Evolutionary conservation across 805 yeast genomes (phyloP).

Genomic region (Metschnikowia vanudenii): DNA sequence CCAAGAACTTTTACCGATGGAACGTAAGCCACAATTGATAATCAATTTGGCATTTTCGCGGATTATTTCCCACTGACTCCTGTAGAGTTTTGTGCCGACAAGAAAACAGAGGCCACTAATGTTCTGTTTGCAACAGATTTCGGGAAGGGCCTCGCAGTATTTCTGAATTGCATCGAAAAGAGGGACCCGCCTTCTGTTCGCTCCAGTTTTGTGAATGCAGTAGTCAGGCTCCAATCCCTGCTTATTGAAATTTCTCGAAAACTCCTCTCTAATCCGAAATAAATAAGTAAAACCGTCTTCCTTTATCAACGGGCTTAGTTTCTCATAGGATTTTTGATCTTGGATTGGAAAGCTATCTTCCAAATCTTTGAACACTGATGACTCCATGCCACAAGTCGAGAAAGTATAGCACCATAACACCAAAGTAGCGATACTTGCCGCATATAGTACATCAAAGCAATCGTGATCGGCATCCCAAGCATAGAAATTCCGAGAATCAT

Average conservation of each 20-base stretch:
- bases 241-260: slow-evolving; percentile 11
- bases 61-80: slow-evolving; percentile 43
- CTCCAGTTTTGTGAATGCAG: slow-evolving; percentile 11
- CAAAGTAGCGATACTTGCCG: slow-evolving; percentile 36
- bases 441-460: slow-evolving; percentile 37
- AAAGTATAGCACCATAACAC: slow-evolving; percentile 42
- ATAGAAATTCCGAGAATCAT: slow-evolving; percentile 15
- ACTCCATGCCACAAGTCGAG: slow-evolving; percentile 34
- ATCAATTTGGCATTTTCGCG: slow-evolving; percentile 43
- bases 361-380: slow-evolving; percentile 21
- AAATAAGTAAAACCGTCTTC: slow-evolving; percentile 41
- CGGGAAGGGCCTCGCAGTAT: slow-evolving; percentile 34
- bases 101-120: slow-evolving; percentile 43
- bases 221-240: slow-evolving; percentile 9
- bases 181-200: slow-evolving; percentile 10
- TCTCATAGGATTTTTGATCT: slow-evolving; percentile 22
- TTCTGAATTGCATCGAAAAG: slow-evolving; percentile 33
- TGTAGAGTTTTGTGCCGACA: slow-evolving; percentile 35
- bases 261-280: slow-evolving; percentile 34
- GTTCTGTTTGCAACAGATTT: slow-evolving; percentile 35
- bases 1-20: slow-evolving; percentile 37
- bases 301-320: slow-evolving; percentile 24
- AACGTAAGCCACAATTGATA: slow-evolving; percentile 41
- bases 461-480: slow-evolving; percentile 36
- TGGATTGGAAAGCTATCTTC: slow-evolving; percentile 12